Evolutionary conservation across 768 basidiomycete species (phyloP), one percentile per base, ranked within the genome.

Genomic region (Piloderma croceum): DNA sequence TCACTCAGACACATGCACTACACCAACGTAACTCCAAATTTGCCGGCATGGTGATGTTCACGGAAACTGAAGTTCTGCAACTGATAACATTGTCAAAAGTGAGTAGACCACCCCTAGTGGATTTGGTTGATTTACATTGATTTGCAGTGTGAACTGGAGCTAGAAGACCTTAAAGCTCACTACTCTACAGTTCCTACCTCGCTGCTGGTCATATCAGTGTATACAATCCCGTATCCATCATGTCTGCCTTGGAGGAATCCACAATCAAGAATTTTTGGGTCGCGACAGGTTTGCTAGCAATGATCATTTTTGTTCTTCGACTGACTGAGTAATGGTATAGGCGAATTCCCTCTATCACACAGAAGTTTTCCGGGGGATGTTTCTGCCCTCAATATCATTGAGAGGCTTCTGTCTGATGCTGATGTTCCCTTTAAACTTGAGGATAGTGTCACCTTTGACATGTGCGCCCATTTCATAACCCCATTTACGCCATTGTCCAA

Each of bases 21-120:
- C 41, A 46, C 35, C 32, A 15, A 24, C 20, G 17, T 17, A 31
- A 46, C 35, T 46, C 44, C 40, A 15, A 11, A 24, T 46, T 33
- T 38, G 24, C 44, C 33, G 44, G 44, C 20, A 46, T 42, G 44
- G n/a, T 46, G 41, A 46, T 46, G 44, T 46, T 46, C 44, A 46
- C 44, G 27, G 44, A 46, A 37, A n/a, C 36, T 11, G 25, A 46
- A 42, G 44, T 46, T 23, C 29, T 42, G 29, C 10, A 34, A 42
- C 31, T 46, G 42, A 44, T 18, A 21, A 40, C 12, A 20, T 39
- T 34, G 20, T 18, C 24, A 21, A 27, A 46, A 3, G 45, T 43
- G 36, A 46, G 42, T 38, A 33, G 27, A 38, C 23, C 20, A 29
- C 36, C 33, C 10, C 27, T 17, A 29, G 7, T 25, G n/a, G 34